A percentile compares a stretch with the other conserved stretches of the same genome.
These are phyloP conservation scores for Pyrenochaeta sp. DNA, from an alignment of 2,329 filamentous ascomycete genomes.

Conservation along the genomic window DNA sequence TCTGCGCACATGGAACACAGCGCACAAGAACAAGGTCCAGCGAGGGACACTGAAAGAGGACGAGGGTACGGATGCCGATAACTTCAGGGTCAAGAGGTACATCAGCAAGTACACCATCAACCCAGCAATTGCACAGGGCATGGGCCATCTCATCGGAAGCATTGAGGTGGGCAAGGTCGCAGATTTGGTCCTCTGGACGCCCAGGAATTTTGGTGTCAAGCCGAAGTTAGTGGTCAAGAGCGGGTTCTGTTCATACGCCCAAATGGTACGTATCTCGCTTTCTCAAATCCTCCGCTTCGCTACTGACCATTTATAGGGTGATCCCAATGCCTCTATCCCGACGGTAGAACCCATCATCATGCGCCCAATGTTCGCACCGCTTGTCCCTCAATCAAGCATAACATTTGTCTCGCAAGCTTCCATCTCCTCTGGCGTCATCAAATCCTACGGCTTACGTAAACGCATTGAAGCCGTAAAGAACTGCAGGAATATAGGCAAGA, in stretches of 20 bases:
- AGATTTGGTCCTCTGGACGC: conserved; percentile 87
- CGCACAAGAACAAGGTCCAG: conserved; percentile 94
- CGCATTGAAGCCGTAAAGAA: conserved; percentile 80
- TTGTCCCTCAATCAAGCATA: conserved; percentile 76
- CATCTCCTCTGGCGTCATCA: conserved; percentile 71
- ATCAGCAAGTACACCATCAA: conserved; percentile 97
- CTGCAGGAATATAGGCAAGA: conserved; percentile 79
- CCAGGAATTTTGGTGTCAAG: conserved; percentile 86
- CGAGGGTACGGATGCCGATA: conserved; percentile 80
- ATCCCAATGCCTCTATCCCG: conserved; percentile 71
- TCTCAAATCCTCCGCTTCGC: not conserved
- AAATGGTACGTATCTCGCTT: conserved; percentile 71
- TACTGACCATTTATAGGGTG: conserved; percentile 46
- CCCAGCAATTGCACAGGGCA: conserved; percentile 88
- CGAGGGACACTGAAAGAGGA: conserved; percentile 81
- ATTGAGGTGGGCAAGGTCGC: conserved; percentile 90
- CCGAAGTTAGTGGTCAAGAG: conserved; percentile 84
- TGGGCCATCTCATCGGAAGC: conserved; percentile 85
- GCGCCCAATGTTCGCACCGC: conserved; percentile 83
- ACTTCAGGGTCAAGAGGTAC: conserved; percentile 91
- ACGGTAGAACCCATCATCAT: conserved; percentile 85
- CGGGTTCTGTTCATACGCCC: conserved; percentile 80
- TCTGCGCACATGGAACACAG: conserved; percentile 93
- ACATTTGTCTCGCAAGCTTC: conserved; percentile 83
- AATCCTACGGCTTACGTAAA: conserved; percentile 78